Evolutionary conservation across 371 early-diverging fungal genomes (phyloP), one percentile per base, ranked within the genome.

Genomic region (Mortierella sp.): DNA sequence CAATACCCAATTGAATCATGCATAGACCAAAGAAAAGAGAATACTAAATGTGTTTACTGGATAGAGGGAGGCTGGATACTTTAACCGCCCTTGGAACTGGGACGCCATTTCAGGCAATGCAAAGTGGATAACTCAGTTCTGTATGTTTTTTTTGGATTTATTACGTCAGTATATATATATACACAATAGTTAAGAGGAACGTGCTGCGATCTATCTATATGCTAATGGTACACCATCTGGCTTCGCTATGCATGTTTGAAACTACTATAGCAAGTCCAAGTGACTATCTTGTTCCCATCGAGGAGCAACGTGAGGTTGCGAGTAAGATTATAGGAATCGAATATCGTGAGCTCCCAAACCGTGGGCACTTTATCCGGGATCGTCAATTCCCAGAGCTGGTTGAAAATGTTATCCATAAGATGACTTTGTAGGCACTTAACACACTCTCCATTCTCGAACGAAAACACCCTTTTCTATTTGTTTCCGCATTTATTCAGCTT

Each of bases 1-100:
- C 20, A 3, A 3, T 5, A 47, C 54, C 24, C 11, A 24, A 26
- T 9, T 30, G 22, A 22, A 24, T 52, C 22, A 52, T 52, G 1
- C 24, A 9, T 55, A 28, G 9, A 28, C 45, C 16, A 11, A 14
- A 32, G 28, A 12, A 24, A 3, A 8, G 5, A 12, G 2, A 18
- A 40, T 20, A 22, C 55, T 62, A 45, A 30, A 32, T 30, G 10
- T 1, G 1, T 22, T 3, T 37, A 14, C 47, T 64, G 40, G n/a
- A 20, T 59, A 77, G 77, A 62, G 70, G 35, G 79, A 78, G 16
- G 28, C 85, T 20, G 85, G 78, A 47, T 84, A 84, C 62, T 83
- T 84, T 55, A 75, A 77, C 28, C 68, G 83, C 8, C 79, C 85
- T 2, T 84, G 85, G 85, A 64, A 84, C 54, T 84, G 83, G 84